Evolutionary conservation across 164 flowering plant species (phyloP).

Genomic region (Vitis cinerea): DNA sequence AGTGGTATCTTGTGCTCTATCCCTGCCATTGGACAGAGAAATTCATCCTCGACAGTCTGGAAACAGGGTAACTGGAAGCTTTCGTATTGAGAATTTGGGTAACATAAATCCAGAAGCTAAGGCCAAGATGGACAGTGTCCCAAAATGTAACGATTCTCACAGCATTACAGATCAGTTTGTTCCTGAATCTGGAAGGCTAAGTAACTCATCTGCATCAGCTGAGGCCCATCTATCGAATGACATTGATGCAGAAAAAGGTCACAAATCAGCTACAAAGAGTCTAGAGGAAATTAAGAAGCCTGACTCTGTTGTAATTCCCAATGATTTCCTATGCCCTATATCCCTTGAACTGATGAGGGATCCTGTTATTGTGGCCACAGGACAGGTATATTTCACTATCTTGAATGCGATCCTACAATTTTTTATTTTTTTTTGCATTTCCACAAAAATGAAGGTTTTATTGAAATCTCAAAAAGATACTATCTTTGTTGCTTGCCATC

Average conservation of each 20-base stretch:
- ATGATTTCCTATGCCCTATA: slow-evolving; percentile 86
- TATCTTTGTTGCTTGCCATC: neutral
- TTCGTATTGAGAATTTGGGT: slow-evolving; percentile 29
- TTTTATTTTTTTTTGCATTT: neutral
- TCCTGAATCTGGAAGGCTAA: slow-evolving; percentile 17
- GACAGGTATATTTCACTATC: slow-evolving; percentile 60
- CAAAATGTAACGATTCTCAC: slow-evolving; percentile 19
- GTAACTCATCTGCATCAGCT: slow-evolving; percentile 25
- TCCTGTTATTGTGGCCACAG: slow-evolving; percentile 93
- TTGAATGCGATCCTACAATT: neutral
- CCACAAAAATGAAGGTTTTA: no score
- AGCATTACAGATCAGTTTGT: slow-evolving; percentile 18
- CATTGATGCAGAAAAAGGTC: slow-evolving; percentile 18
- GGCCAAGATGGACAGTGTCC: slow-evolving; percentile 19
- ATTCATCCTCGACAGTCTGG: slow-evolving; percentile 22
- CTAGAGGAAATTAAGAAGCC: slow-evolving; percentile 48
- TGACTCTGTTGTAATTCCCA: slow-evolving; percentile 58
- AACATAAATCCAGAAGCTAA: slow-evolving; percentile 26
- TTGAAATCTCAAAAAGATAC: neutral
- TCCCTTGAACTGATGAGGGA: slow-evolving; percentile 95
- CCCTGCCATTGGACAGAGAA: slow-evolving; percentile 43
- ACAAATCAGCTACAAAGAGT: slow-evolving; percentile 21
- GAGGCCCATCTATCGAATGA: slow-evolving; percentile 23
- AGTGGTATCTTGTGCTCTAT: slow-evolving; percentile 30
- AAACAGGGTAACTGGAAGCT: slow-evolving; percentile 21